Evolutionary conservation across 169 alveolate genomes (phyloP).

Genomic region (Toxoplasma gondii): DNA sequence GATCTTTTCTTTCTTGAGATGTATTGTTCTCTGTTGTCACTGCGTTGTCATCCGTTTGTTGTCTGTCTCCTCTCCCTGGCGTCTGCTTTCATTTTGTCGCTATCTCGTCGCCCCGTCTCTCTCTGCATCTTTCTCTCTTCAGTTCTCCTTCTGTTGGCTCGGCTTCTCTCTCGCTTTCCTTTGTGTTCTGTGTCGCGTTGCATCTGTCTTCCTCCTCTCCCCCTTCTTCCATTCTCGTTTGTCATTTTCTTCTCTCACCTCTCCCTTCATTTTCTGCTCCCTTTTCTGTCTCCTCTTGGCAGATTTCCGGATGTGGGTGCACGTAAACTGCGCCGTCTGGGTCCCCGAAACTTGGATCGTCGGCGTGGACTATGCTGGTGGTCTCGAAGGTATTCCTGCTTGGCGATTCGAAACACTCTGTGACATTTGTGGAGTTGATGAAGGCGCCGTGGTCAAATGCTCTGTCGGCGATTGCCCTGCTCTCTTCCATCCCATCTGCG

Average conservation of each 20-base stretch:
- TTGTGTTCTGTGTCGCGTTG: too few relatives aligned
- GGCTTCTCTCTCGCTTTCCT: too few relatives aligned
- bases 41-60: background rate
- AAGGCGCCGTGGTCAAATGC: background rate
- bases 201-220: too few relatives aligned
- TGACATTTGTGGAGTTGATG: background rate
- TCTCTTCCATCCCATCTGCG: constrained; percentile 42
- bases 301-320: constrained; percentile 10
- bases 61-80: background rate
- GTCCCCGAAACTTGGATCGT: constrained; percentile 42
- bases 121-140: too few relatives aligned
- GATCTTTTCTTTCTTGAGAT: background rate
- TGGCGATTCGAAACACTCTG: background rate
- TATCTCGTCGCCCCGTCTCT: too few relatives aligned
- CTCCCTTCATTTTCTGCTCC: too few relatives aligned
- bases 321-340: constrained; percentile 39
- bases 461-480: background rate
- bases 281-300: background rate
- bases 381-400: background rate
- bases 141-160: too few relatives aligned
- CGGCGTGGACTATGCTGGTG: background rate
- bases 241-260: too few relatives aligned
- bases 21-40: background rate
- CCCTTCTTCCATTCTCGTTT: too few relatives aligned
- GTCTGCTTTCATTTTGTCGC: background rate